Conservation (phyloP, 768 basidiomycete species). For the Mycena filopes region DNA sequence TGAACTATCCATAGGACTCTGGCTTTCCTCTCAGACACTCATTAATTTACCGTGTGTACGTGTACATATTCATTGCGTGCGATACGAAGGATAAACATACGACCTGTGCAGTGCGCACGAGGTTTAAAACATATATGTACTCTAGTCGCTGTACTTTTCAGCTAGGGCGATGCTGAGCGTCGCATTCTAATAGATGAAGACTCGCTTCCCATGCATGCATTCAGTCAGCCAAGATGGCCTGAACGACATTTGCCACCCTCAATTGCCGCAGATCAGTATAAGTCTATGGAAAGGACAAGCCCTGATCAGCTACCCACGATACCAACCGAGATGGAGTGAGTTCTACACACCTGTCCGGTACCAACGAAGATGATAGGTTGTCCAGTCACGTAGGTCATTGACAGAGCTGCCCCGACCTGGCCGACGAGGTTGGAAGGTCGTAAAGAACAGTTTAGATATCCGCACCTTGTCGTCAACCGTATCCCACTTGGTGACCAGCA, state of each 20-base stretch:
- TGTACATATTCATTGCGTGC: not conserved
- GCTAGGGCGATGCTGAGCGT: not conserved
- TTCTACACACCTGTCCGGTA: conserved; percentile 83
- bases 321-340: conserved; percentile 1
- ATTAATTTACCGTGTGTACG: not conserved
- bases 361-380: conserved; percentile 99
- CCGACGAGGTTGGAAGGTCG: not conserved
- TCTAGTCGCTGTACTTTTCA: conserved; percentile 1
- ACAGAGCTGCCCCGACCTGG: conserved; percentile 96
- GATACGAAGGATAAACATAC: conserved; percentile 3
- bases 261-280: conserved; percentile 96
- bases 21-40: not conserved
- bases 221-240: conserved; percentile 88
- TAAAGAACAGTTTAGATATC: not conserved
- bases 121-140: not conserved
- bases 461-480: conserved; percentile 96
- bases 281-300: conserved; percentile 63
- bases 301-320: conserved; percentile 21
- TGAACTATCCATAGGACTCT: conserved; percentile 18
- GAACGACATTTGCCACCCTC: conserved; percentile 91
- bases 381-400: conserved; percentile 99
- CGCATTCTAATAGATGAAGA: not conserved
- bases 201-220: conserved; percentile 5
- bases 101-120: not conserved
- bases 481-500: conserved; percentile 99